A percentile compares a stretch with the other conserved stretches of the same genome.
Evolutionary conservation across 75 land plant genomes (phyloP).

Genomic region (Pseudotsuga menziesii): DNA sequence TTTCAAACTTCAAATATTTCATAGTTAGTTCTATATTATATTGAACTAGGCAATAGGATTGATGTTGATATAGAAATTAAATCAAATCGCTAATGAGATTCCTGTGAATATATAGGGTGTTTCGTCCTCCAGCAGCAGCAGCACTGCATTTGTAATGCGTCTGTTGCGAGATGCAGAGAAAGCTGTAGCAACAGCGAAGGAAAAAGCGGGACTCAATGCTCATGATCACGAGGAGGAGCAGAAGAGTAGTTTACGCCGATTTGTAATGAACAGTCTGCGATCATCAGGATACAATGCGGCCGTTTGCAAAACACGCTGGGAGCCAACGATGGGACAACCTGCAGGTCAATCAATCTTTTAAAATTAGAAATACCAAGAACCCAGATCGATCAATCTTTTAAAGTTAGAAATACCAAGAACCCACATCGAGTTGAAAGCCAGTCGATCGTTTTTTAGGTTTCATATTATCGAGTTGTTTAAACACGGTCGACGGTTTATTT

Average conservation of each 20-base stretch:
- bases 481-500: no score
- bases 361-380: no score
- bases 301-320: slow-evolving; percentile 76
- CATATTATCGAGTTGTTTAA: no score
- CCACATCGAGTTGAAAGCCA: no score
- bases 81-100: not conserved
- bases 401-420: no score
- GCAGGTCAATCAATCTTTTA: slow-evolving; percentile 16
- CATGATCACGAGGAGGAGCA: not conserved
- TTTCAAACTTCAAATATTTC: slow-evolving; percentile 5
- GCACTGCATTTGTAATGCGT: no score
- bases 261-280: slow-evolving; percentile 32
- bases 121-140: not conserved
- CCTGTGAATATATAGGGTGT: not conserved
- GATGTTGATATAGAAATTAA: not conserved
- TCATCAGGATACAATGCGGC: slow-evolving; percentile 56
- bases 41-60: slow-evolving; percentile 23
- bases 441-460: no score
- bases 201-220: no score
- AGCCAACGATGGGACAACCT: slow-evolving; percentile 33
- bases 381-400: no score
- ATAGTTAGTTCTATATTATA: slow-evolving; percentile 19
- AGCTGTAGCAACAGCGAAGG: no score
- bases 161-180: not conserved
- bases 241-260: slow-evolving; percentile 12